Percentiles rank a stretch among this genome's conserved stretches.
Evolutionary conservation across 371 early-diverging fungal genomes (phyloP).

Genomic region (Rhizopus delemar): DNA sequence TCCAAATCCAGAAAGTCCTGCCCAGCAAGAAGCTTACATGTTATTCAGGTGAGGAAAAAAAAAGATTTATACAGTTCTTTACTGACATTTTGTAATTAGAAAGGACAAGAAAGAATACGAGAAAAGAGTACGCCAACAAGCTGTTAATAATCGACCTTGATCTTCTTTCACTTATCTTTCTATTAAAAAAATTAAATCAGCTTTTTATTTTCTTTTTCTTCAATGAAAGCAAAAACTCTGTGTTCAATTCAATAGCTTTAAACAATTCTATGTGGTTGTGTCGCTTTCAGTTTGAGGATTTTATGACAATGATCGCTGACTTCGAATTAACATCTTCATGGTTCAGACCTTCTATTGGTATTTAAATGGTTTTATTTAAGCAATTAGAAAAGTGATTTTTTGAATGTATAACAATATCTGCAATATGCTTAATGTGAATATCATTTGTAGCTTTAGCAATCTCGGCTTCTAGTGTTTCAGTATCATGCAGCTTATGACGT

Average conservation of each 20-base stretch:
- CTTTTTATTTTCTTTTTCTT: slow-evolving; percentile 9
- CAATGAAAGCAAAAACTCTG: slow-evolving; percentile 5
- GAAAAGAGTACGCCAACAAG: slow-evolving; percentile 77
- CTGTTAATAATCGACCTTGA: slow-evolving; percentile 46
- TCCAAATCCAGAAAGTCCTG: slow-evolving; percentile 96
- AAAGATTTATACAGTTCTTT: background rate
- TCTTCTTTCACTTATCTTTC: background rate
- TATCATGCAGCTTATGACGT: background rate
- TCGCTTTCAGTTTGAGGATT: too few relatives aligned
- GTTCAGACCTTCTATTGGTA: too few relatives aligned
- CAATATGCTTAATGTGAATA: too few relatives aligned
- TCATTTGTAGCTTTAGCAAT: too few relatives aligned
- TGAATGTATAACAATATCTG: too few relatives aligned
- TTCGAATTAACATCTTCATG: too few relatives aligned
- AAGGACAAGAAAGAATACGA: slow-evolving; percentile 73
- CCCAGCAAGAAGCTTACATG: slow-evolving; percentile 92
- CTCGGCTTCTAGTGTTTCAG: too few relatives aligned
- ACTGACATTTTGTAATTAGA: slow-evolving; percentile 28
- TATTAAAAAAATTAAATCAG: background rate
- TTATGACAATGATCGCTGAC: too few relatives aligned
- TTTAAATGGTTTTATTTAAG: too few relatives aligned
- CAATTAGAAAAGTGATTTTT: too few relatives aligned
- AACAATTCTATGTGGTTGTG: too few relatives aligned
- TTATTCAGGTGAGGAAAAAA: slow-evolving; percentile 66
- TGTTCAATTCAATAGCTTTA: background rate